Base-by-base conservation (phyloP, 805 yeast genomes). In the Lipomyces yamadae region DNA sequence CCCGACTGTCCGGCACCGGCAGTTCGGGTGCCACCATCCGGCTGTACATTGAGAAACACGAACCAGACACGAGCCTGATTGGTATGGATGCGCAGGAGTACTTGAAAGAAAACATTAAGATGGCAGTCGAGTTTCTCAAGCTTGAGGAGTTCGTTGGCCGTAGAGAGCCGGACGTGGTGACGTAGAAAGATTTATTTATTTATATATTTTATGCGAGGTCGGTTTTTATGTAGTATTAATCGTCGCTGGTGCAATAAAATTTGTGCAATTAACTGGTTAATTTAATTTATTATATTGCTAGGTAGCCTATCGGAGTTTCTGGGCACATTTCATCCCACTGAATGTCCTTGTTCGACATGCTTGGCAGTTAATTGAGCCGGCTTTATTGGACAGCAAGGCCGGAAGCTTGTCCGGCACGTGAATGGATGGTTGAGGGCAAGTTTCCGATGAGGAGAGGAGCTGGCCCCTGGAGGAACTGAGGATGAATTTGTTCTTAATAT, bases 1-100 rank as follows among this genome's bases (percentile, higher is more conserved):
- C 92, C 62, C 88, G 99, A 79, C 83, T 95, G 71, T 92, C 97
- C 0, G 99, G 99, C 64, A 94, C 99, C 2, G 99, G 99, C 15
- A 92, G 98, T 1, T 88, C 97, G 1, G 99, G 99, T 59, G 98
- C 99, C 29, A 94, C 99, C 4, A 92, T 95, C 67, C 86, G 99
- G 78, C 83, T 94, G 72, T 94, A 94, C 80, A 81, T 94, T 76
- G 98, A 94, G 79, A 89, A 88, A 78, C 92, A 90, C 80, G 86
- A 90, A 33, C 73, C 78, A 58, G 95, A 91, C 75, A 74, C 78
- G 60, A 69, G 84, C 24, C 83, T 82, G 53, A 85, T 83, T 74
- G 24, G 24, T 7, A 70, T 78, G 71, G 78, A 81, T 58, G 94
- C 92, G 11, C 89, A 89, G 72, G 88, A 87, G 58, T 94, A 81